Base-by-base conservation (phyloP, 2,329 filamentous ascomycete species). In the Alternaria gaisen region DNA sequence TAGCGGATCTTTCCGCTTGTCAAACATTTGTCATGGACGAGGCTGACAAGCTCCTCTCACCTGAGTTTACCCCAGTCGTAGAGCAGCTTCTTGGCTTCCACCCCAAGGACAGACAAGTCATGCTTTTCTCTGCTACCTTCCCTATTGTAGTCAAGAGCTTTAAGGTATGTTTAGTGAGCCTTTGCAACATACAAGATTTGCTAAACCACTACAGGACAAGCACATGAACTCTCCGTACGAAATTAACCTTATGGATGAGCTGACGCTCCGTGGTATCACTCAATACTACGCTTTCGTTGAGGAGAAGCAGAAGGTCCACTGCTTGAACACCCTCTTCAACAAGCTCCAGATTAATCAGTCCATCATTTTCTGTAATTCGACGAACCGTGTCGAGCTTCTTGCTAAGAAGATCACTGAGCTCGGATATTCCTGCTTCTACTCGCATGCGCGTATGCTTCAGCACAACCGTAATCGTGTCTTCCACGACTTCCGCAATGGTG, bases 311-410 rank as follows among this genome's bases (percentile, higher is more conserved):
- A 99, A 99, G 83, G 95, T 99, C 20, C 96, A 99, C 83, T 99
- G 95, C 80, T 83, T 99, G 68, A 99, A 99, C 84, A 99, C 95
- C 0, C 90, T 99, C 66, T 99, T 99, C 85, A 97, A 94, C 71
- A 97, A 97, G 82, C 88, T 99, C 16, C 94, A 99, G 81, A 99
- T 99, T 83, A 99, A 99, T 83, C 95, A 99, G 84, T 99, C 96
- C 65, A 99, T 99, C 83, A 99, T 99, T 79, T 99, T 99, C 84
- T 99, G 95, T 83, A 99, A 99, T 82, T 99, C 95, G 41, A 99
- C 95, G 55, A 98, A 98, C 80, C 92, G 95, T 68, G 95, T 99
- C 63, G 95, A 99, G 81, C 86, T 99, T 54, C 87, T 99, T 26
- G 95, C 95, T 52, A 99, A 99, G 86, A 99, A 99, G 82, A 99